phyloP scores from a whole-genome alignment of 257 asterid species.

The Scutellaria galericulata region DNA sequence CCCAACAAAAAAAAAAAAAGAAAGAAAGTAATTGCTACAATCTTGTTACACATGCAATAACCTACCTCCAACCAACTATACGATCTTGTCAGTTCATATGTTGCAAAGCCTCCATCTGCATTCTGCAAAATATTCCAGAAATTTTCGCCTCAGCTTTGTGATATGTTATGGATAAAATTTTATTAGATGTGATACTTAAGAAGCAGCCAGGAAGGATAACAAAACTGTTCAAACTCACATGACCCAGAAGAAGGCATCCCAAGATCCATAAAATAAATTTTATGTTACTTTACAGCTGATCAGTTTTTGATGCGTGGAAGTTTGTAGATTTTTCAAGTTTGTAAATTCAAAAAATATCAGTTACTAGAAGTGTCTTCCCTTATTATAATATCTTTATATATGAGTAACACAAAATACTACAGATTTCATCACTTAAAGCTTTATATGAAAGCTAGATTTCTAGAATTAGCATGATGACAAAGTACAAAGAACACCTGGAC shows the following conservation, averaged over 20 bases:
- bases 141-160: slow-evolving; percentile 38
- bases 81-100: slow-evolving; percentile 97
- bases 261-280: slow-evolving; percentile 1
- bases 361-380: background rate
- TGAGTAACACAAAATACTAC: background rate
- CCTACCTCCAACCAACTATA: slow-evolving; percentile 98
- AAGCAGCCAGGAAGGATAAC: slow-evolving; percentile 17
- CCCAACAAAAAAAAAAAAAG: slow-evolving; percentile 2
- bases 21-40: slow-evolving; percentile 11
- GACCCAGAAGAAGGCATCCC: slow-evolving; percentile 27
- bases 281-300: slow-evolving; percentile 4
- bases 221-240: slow-evolving; percentile 19
- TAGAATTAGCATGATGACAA: slow-evolving; percentile 15
- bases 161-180: slow-evolving; percentile 5
- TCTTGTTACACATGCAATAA: slow-evolving; percentile 28
- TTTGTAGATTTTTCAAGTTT: slow-evolving; percentile 10
- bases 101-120: slow-evolving; percentile 84
- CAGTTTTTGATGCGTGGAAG: background rate
- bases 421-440: slow-evolving; percentile 17
- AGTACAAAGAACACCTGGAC: slow-evolving; percentile 13
- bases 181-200: slow-evolving; percentile 11
- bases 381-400: background rate
- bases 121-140: slow-evolving; percentile 65
- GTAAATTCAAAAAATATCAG: slow-evolving; percentile 14
- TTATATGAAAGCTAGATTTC: slow-evolving; percentile 12